Base-by-base conservation (phyloP, 495 filamentous ascomycete species). In the Massariosphaeria phaeospora region DNA sequence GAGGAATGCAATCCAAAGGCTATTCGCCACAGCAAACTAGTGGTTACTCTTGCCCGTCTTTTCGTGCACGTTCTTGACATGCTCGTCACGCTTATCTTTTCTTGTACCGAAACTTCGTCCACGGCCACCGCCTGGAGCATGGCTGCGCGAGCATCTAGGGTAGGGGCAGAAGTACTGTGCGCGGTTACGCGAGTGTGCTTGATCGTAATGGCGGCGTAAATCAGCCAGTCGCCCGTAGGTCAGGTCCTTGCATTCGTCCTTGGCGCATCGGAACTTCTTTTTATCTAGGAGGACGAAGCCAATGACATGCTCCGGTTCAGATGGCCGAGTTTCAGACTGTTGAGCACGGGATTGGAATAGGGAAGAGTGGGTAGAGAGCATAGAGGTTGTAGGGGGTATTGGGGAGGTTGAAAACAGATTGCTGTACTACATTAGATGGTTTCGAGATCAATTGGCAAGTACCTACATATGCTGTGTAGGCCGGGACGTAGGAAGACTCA, bases 41-140 rank as follows among this genome's bases (percentile, higher is more conserved):
- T 40, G 17, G 6, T 21, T n/a, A 17, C 38, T 23, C 17, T 3
- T 23, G 8, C 38, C 24, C 38, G 6, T 40, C 2, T 12, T 20
- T 21, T 21, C 35, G 40, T 57, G 53, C 10, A 49, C 38, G 30
- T 49, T 57, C 17, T 46, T 27, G 10, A 49, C 21, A 26, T 57
- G 53, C 38, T 57, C 53, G 21, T 57, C 53, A n/a, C 53, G 33
- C 18, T 57, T 57, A 35, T 57, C 53, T 21, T 50, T 57, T 15
- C 53, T 42, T 8, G 53, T 20, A 8, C 46, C 44, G 18, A 55
- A 55, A 20, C 51, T 45, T n/a, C 29, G 27, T 4, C 21, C 23
- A 9, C 17, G 17, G 15, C 41, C 38, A 6, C 39, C 39, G 1
- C 18, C 23, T 13, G 18, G 7, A 20, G 7, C 26, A 17, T 35